Percentiles rank a stretch among this genome's conserved stretches.
phyloP scores from a whole-genome alignment of 192 early-diverging fungal species.

The Lunasporangiospora selenospora region DNA sequence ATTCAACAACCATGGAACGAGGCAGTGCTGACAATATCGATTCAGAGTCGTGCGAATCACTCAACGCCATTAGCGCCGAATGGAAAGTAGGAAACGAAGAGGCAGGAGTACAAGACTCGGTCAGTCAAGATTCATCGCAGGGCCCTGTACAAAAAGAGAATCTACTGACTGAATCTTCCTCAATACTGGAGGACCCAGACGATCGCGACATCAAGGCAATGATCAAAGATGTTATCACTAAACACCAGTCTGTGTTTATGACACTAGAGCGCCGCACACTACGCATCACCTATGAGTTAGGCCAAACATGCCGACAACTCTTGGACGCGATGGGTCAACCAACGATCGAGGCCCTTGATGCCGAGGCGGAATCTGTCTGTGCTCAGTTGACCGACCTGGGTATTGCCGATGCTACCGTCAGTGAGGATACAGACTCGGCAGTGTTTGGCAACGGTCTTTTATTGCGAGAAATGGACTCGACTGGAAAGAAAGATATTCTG shows the following conservation, averaged over 20 bases:
- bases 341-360: constrained; percentile 47
- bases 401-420: constrained; percentile 62
- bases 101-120: too few relatives aligned
- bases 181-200: too few relatives aligned
- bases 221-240: constrained; percentile 20
- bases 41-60: too few relatives aligned
- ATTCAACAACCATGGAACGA: too few relatives aligned
- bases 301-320: constrained; percentile 54
- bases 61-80: too few relatives aligned
- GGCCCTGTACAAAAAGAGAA: too few relatives aligned
- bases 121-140: too few relatives aligned
- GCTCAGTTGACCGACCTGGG: constrained; percentile 58
- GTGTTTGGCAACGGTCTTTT: constrained; percentile 61
- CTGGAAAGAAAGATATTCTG: constrained; percentile 33
- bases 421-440: constrained; percentile 67
- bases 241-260: constrained; percentile 15
- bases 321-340: constrained; percentile 58
- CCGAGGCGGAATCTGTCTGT: constrained; percentile 75
- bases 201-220: constrained; percentile 10
- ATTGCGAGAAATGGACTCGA: constrained; percentile 51
- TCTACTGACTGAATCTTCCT: too few relatives aligned
- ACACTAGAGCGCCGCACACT: constrained; percentile 58
- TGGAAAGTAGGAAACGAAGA: too few relatives aligned
- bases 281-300: constrained; percentile 54
- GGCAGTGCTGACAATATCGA: too few relatives aligned